Evolutionary conservation across 768 basidiomycete species (phyloP).

Genomic region (Podaxis carcinomalis): DNA sequence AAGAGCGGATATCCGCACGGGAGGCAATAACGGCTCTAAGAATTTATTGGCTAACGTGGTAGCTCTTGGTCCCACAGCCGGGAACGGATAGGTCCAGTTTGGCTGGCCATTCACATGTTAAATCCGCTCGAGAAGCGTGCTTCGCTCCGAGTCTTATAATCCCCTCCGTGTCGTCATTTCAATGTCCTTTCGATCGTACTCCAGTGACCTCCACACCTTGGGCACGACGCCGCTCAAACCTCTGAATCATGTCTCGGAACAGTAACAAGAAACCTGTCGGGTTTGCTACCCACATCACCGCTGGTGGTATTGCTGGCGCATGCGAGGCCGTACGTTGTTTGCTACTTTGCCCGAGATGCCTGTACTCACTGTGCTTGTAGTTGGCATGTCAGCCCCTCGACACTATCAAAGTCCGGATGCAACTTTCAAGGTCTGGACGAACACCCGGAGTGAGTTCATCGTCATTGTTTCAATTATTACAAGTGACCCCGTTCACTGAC

Average conservation of each 20-base stretch:
- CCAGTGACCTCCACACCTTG: not conserved
- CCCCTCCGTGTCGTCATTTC: slow-evolving; percentile 9
- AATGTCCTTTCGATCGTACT: slow-evolving; percentile 10
- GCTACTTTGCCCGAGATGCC: not conserved
- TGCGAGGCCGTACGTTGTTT: slow-evolving; percentile 75
- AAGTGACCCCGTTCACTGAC: not conserved
- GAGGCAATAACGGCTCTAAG: slow-evolving; percentile 14
- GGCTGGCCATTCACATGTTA: slow-evolving; percentile 26
- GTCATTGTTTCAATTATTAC: slow-evolving; percentile 1
- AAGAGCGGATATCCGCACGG: slow-evolving; percentile 23
- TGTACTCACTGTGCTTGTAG: slow-evolving; percentile 28
- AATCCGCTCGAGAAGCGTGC: slow-evolving; percentile 13
- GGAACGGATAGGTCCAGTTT: slow-evolving; percentile 10
- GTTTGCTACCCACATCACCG: slow-evolving; percentile 87
- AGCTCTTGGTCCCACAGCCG: slow-evolving; percentile 16
- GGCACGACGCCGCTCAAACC: not conserved
- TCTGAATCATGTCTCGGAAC: slow-evolving; percentile 44
- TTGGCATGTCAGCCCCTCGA: slow-evolving; percentile 89
- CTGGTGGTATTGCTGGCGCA: slow-evolving; percentile 91
- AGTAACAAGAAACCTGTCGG: slow-evolving; percentile 72
- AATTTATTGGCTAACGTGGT: slow-evolving; percentile 18
- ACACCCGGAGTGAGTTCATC: slow-evolving; percentile 70
- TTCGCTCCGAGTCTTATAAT: slow-evolving; percentile 15
- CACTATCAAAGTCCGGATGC: slow-evolving; percentile 99
- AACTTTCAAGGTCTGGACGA: slow-evolving; percentile 79